A percentile compares a stretch with the other conserved stretches of the same genome.
phyloP scores from a whole-genome alignment of 2,329 filamentous ascomycete species.

The Colletotrichum tropicale region DNA sequence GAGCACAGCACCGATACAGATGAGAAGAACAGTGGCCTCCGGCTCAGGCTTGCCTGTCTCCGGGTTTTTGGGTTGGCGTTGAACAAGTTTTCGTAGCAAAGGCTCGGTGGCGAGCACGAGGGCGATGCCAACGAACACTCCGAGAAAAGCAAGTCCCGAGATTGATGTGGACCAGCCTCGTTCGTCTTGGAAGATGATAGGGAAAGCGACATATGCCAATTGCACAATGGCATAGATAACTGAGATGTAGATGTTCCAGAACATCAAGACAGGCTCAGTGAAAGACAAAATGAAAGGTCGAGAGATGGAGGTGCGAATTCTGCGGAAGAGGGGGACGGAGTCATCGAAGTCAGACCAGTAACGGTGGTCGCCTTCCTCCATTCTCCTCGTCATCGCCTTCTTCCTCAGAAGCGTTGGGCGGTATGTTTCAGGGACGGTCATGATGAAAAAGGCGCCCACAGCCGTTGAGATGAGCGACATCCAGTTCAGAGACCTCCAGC shows the following conservation, averaged over 20 bases:
- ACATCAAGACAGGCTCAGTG: slow-evolving; percentile 58
- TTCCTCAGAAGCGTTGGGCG: slow-evolving; percentile 55
- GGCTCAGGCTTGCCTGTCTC: slow-evolving; percentile 63
- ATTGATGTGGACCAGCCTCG: slow-evolving; percentile 64
- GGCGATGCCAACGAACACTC: slow-evolving; percentile 21
- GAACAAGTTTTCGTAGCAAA: slow-evolving; percentile 54
- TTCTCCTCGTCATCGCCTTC: slow-evolving; percentile 49
- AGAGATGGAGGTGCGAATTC: slow-evolving; percentile 62
- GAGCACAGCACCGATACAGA: slow-evolving; percentile 65
- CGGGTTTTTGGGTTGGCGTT: slow-evolving; percentile 61
- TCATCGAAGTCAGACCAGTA: slow-evolving; percentile 66
- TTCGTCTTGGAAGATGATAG: slow-evolving; percentile 60
- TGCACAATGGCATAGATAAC: slow-evolving; percentile 69
- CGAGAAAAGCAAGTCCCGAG: slow-evolving; percentile 50
- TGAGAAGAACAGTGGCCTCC: slow-evolving; percentile 66
- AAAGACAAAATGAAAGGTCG: slow-evolving; percentile 66
- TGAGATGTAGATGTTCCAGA: slow-evolving; percentile 66
- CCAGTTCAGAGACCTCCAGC: slow-evolving; percentile 70
- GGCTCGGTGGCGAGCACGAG: slow-evolving; percentile 44
- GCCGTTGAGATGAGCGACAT: slow-evolving; percentile 59
- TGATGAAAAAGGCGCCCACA: slow-evolving; percentile 54
- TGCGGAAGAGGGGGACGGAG: slow-evolving; percentile 52
- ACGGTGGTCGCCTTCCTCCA: slow-evolving; percentile 53
- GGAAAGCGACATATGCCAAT: slow-evolving; percentile 68
- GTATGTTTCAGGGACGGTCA: slow-evolving; percentile 59